These are phyloP conservation scores for Kockiozyma suomiensis DNA, from an alignment of 805 yeast species.

Conservation along the genomic window DNA sequence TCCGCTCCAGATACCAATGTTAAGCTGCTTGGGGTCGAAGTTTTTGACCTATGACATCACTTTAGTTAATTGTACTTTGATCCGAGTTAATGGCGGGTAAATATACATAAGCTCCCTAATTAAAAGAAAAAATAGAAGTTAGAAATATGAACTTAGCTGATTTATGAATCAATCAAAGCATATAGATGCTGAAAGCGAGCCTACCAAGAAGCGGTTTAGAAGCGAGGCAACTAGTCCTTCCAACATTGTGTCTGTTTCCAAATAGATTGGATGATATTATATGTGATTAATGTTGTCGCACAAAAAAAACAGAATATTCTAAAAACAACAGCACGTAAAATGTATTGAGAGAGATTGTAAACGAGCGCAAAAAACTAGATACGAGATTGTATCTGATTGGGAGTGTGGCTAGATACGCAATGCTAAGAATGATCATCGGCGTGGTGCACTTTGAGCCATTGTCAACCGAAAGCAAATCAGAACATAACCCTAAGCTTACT, in stretches of 20 bases:
- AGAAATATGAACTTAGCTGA: not conserved
- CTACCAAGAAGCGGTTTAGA: constrained; percentile 46
- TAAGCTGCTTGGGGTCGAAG: constrained; percentile 91
- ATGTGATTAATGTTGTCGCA: not conserved
- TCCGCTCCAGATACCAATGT: constrained; percentile 97
- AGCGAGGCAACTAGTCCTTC: constrained; percentile 50
- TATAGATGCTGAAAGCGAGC: constrained; percentile 13
- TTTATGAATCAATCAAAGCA: not conserved
- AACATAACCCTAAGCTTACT: no score
- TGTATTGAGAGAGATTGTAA: no score
- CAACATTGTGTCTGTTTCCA: constrained; percentile 41
- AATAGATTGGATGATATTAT: not conserved
- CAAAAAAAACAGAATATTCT: no score
- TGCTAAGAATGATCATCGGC: no score
- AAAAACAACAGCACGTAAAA: no score
- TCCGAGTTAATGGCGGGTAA: not conserved
- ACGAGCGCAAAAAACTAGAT: no score
- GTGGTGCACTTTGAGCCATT: no score
- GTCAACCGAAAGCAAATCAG: not conserved
- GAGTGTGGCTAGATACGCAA: no score
- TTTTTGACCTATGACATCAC: constrained; percentile 73
- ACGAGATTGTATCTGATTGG: no score
- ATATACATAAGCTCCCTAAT: constrained; percentile 44
- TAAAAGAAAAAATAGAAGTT: constrained; percentile 4
- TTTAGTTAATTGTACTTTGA: not conserved